Base-by-base conservation (phyloP, 2,329 filamentous ascomycete genomes). In the Coniochaeta sp. region DNA sequence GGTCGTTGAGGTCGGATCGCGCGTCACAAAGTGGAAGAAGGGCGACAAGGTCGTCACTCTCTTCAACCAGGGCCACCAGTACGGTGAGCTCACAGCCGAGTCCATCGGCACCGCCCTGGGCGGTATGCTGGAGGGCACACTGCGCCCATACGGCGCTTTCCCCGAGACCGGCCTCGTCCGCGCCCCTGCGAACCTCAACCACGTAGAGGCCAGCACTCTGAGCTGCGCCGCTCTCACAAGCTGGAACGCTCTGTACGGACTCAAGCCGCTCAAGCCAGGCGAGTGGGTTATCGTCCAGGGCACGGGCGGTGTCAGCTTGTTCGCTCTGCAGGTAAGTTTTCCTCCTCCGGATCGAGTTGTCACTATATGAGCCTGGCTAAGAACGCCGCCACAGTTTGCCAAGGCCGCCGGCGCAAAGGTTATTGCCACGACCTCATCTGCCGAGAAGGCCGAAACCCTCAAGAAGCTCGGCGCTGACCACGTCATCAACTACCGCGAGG, bases 231-330 rank as follows among this genome's bases (percentile, higher is more conserved):
- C 75, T 1, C 67, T 89, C 55, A 89, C 86, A 2, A 82, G 81
- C 28, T 89, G 86, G 86, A 88, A 88, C 68, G 82, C 83, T 2
- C 75, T 89, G 14, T 87, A 83, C 65, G 86, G 86, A 1, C 67
- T 85, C 33, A 72, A 72, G 64, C 74, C 76, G 26, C 64, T 88
- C 61, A 76, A 77, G 67, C 79, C 83, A 0, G 85, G 85, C 4
- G 72, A 82, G 62, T 78, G 71, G 66, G 85, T 90, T 3, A 77
- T 90, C 36, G 86, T 86, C 1, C 85, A 89, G 71, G 88, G 87
- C n/a, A 89, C 86, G 0, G 87, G 88, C 22, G 87, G 87, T 61
- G 87, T 90, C 8, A 83, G 80, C 63, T 78, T 89, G 62, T 88
- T 88, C 61, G 87, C 81, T 3, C 70, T 89, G n/a, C 87, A 81